Base-by-base conservation (phyloP, 2,329 filamentous ascomycete genomes). In the Fusarium sp. region DNA sequence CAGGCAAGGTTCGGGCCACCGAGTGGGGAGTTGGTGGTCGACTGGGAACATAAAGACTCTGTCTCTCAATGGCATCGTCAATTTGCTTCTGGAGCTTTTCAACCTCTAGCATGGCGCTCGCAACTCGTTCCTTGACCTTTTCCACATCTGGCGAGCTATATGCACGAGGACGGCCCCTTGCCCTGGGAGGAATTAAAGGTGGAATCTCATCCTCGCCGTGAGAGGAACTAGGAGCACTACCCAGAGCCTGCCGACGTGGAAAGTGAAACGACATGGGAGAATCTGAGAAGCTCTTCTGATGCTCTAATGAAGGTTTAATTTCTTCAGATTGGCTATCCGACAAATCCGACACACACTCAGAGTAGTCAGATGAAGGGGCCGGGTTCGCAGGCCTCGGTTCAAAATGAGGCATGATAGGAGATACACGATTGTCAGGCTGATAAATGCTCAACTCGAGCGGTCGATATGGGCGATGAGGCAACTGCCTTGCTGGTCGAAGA, bases 71-170 rank as follows among this genome's bases (percentile, higher is more conserved):
- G 26, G 88, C 82, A 54, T 87, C 84, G 56, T 91, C 87, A 57
- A 91, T 90, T 70, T 89, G 84, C 62, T 84, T 85, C 78, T 91
- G 84, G 45, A 90, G 78, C 60, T 81, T 82, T 60, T 91, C 89
- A 68, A 88, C 82, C 75, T 91, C 89, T 58, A 87, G 80, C 81
- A 90, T 85, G 52, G 86, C 87, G 64, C 81, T 84, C 33, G 87
- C 88, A 46, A 90, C 86, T 44, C 87, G 83, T 69, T 87, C 85
- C 53, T 87, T 85, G 58, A 89, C 85, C 17, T 77, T 77, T 32
- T 89, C 85, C 67, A 87, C 82, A 62, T 83, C 83, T 7, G 85
- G 81, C 6, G 85, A 81, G 13, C 83, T 84, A 61, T 83, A 76
- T 10, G 84, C 82, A 42, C 86, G 83, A 30, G 81, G 76, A 27